phyloP scores from a whole-genome alignment of 2,329 filamentous ascomycete species.

The Neoascochyta sp. region DNA sequence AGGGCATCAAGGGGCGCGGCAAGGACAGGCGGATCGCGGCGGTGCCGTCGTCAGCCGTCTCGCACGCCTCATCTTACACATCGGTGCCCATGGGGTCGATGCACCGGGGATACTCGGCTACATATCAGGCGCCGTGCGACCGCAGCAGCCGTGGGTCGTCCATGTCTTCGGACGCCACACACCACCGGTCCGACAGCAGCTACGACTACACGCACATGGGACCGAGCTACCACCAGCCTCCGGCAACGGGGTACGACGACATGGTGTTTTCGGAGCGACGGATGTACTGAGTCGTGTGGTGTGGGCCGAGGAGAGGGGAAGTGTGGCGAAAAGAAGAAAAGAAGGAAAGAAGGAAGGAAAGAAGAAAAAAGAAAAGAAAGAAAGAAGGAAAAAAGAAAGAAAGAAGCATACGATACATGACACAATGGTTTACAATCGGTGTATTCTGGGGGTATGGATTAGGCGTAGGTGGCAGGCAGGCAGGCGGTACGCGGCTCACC shows the following conservation, averaged over 20 bases:
- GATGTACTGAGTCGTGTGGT: conserved; percentile 30
- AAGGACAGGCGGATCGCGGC: conserved; percentile 68
- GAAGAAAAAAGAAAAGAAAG: neutral
- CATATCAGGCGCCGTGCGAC: conserved; percentile 28
- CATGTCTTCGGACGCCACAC: conserved; percentile 28
- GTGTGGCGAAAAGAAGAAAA: neutral
- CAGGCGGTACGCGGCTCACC: no score
- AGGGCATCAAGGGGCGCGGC: conserved; percentile 93
- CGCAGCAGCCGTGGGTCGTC: conserved; percentile 37
- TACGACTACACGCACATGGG: conserved; percentile 34
- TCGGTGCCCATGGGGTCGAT: conserved; percentile 16
- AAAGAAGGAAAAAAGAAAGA: no score
- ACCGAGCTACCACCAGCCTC: conserved; percentile 21
- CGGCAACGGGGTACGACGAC: conserved; percentile 28
- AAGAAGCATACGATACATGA: no score
- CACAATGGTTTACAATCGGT: no score
- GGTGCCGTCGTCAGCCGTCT: conserved; percentile 22
- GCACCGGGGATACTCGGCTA: conserved; percentile 19
- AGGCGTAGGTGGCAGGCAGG: no score
- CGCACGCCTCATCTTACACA: conserved; percentile 25
- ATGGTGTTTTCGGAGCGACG: conserved; percentile 37
- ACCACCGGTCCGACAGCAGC: conserved; percentile 19
- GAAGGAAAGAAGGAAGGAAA: neutral
- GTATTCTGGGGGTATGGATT: no score
- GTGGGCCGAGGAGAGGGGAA: no score